A percentile compares a stretch with the other conserved stretches of the same genome.
Evolutionary conservation across 1,139 yeast species (phyloP).

Genomic region (Diutina mesorugosa): DNA sequence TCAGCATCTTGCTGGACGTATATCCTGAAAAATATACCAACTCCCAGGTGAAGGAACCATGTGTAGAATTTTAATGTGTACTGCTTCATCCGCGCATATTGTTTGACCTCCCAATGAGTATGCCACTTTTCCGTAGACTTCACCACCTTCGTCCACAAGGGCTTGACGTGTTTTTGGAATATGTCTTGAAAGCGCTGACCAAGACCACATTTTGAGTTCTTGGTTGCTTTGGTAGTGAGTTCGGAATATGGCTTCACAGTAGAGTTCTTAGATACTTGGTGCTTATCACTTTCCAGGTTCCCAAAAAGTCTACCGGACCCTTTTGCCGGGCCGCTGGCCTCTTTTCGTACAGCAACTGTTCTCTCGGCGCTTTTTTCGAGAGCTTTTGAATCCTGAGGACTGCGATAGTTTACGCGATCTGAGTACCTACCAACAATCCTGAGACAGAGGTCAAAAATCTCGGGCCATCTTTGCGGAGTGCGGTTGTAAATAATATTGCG

Average conservation of each 20-base stretch:
- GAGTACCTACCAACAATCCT: slow-evolving; percentile 36
- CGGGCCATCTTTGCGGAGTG: slow-evolving; percentile 41
- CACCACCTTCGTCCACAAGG: not conserved
- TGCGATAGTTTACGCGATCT: slow-evolving; percentile 25
- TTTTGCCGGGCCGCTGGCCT: not conserved
- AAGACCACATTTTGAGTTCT: not conserved
- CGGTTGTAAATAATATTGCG: slow-evolving; percentile 42
- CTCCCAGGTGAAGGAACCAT: not conserved
- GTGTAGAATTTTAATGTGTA: not conserved
- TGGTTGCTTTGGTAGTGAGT: not conserved
- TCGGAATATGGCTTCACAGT: not conserved
- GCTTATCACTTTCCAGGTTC: not conserved
- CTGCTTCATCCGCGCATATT: not conserved
- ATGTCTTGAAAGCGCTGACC: not conserved
- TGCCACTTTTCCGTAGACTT: not conserved
- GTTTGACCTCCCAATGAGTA: not conserved
- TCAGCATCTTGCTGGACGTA: slow-evolving; percentile 45
- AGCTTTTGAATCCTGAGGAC: slow-evolving; percentile 18
- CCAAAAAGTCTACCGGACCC: not conserved
- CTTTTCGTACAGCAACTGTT: not conserved
- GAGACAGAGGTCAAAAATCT: slow-evolving; percentile 47
- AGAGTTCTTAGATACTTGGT: not conserved
- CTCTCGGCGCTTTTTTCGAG: slow-evolving; percentile 10
- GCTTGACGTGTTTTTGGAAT: not conserved
- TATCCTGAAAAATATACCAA: slow-evolving; percentile 35